Conservation (phyloP, 202 grass and related monocot genomes). For the Dendrocalamus latiflorus region DNA sequence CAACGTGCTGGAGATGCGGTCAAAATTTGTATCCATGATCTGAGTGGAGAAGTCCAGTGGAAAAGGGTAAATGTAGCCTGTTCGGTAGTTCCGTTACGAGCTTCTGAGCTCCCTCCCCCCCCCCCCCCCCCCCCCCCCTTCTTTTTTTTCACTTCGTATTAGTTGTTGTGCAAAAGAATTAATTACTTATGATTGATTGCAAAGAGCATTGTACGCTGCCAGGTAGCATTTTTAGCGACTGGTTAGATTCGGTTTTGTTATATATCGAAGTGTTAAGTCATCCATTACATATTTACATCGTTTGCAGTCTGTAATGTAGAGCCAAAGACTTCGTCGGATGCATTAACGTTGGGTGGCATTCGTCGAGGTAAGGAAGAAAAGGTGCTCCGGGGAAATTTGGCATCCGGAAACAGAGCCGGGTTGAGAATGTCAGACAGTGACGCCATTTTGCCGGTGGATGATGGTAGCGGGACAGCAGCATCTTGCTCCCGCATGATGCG, state of each 20-base stretch:
- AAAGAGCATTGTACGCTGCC: background rate
- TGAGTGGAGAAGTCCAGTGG: background rate
- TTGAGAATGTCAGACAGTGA: no score
- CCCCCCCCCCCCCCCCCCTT: no score
- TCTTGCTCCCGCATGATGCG: no score
- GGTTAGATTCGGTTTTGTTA: background rate
- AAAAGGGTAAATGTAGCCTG: slow-evolving; percentile 26
- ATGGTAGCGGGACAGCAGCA: no score
- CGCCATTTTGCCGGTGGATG: no score
- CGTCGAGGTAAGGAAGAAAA: no score
- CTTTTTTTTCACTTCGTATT: background rate
- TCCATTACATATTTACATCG: background rate
- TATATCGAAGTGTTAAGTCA: background rate
- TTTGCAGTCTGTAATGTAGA: background rate
- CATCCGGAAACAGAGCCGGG: no score
- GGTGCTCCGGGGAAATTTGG: no score
- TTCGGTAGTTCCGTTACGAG: slow-evolving; percentile 22
- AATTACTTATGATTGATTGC: slow-evolving; percentile 12
- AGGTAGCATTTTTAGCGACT: background rate
- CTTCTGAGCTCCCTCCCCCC: background rate
- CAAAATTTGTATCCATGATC: background rate
- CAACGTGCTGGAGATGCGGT: slow-evolving; percentile 15
- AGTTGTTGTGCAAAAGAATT: slow-evolving; percentile 32
- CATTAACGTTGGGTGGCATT: no score
- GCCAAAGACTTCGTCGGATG: background rate